Conservation (phyloP, 345 rosid species). For the Acer negundo region DNA sequence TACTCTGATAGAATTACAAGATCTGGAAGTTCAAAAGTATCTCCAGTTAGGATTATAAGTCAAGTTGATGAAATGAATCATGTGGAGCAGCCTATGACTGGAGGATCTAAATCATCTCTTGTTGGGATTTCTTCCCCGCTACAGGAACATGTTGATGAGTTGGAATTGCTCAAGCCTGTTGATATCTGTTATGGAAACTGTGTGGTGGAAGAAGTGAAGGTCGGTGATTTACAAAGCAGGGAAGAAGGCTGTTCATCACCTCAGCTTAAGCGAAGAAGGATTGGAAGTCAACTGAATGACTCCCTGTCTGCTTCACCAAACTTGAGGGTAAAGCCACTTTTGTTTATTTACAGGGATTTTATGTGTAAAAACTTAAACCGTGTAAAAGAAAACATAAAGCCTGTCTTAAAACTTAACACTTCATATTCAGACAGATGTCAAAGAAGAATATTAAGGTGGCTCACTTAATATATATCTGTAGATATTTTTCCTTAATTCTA, state of each 20-base stretch:
- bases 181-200: neutral
- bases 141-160: constrained; percentile 10
- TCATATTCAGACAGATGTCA: neutral
- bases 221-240: too few species aligned
- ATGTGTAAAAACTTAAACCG: constrained; percentile 17
- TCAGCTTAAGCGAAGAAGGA: constrained; percentile 56
- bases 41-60: neutral
- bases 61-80: neutral
- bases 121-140: neutral
- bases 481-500: neutral
- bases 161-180: constrained; percentile 25
- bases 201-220: too few species aligned
- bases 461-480: too few species aligned
- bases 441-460: too few species aligned
- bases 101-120: constrained; percentile 12
- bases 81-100: neutral
- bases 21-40: constrained; percentile 33
- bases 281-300: constrained; percentile 27
- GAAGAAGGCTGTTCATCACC: constrained; percentile 28
- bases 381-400: constrained; percentile 15
- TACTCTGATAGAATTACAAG: constrained; percentile 31
- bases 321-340: constrained; percentile 37
- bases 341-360: constrained; percentile 21
- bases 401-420: constrained; percentile 24
- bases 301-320: constrained; percentile 37